These are phyloP conservation scores for Dissophora ornata DNA, from an alignment of 192 early-diverging fungal species.

Conservation along the genomic window DNA sequence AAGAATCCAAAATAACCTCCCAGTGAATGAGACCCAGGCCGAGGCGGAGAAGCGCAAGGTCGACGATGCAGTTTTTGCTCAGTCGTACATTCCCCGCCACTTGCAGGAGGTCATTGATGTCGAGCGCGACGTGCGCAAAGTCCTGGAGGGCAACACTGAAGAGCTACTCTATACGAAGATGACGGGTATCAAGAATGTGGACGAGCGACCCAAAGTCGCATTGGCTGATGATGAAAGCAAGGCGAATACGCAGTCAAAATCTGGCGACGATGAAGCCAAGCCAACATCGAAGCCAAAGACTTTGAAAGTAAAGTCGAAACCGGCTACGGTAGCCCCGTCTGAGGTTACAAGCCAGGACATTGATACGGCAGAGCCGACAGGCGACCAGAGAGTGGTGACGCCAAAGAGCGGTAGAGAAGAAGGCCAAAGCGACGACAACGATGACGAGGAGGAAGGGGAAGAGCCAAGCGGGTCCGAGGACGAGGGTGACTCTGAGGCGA, in stretches of 20 bases:
- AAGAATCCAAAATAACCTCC: constrained; percentile 61
- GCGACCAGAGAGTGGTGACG: background rate
- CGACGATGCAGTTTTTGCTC: constrained; percentile 92
- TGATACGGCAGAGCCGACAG: background rate
- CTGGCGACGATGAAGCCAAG: background rate
- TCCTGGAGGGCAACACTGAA: constrained; percentile 77
- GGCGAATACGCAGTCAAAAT: background rate
- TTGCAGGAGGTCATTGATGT: constrained; percentile 91
- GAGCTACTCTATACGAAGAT: constrained; percentile 66
- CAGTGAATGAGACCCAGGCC: constrained; percentile 55
- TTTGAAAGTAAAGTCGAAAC: background rate
- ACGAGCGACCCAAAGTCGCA: constrained; percentile 45
- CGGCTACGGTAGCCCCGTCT: too few species aligned
- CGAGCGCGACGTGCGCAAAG: constrained; percentile 82
- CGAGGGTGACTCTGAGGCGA: constrained; percentile 57
- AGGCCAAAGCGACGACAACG: constrained; percentile 50
- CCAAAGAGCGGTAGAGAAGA: constrained; percentile 33
- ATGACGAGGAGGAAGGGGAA: constrained; percentile 44
- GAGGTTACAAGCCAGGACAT: background rate
- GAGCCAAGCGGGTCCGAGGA: constrained; percentile 58
- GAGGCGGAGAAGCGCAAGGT: constrained; percentile 65
- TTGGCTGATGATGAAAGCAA: background rate
- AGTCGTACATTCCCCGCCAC: constrained; percentile 91
- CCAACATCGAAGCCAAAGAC: background rate
- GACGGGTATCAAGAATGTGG: constrained; percentile 70